phyloP scores from a whole-genome alignment of 208 protist genomes.

The Leishmania guyanensis region DNA sequence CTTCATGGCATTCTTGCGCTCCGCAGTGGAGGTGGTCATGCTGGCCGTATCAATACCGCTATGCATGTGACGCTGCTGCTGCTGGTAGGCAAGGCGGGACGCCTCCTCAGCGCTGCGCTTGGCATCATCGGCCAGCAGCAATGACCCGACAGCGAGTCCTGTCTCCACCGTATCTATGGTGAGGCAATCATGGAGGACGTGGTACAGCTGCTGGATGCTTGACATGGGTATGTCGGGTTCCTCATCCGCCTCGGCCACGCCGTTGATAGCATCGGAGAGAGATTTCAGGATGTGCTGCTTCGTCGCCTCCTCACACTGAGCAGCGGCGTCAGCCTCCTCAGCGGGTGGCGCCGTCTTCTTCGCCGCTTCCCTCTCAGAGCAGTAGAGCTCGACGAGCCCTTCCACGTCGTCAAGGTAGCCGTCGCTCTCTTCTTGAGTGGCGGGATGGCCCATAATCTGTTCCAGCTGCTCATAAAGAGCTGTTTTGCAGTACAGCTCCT shows the following conservation, averaged over 20 bases:
- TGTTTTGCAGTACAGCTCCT: slow-evolving; percentile 84
- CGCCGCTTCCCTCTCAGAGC: slow-evolving; percentile 17
- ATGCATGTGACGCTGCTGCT: slow-evolving; percentile 34
- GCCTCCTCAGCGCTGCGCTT: slow-evolving; percentile 54
- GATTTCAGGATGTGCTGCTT: slow-evolving; percentile 28
- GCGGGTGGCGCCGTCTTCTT: slow-evolving; percentile 11
- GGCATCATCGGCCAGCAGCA: slow-evolving; percentile 61
- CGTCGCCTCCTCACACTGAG: slow-evolving; percentile 16
- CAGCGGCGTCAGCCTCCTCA: slow-evolving; percentile 5
- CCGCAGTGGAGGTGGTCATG: slow-evolving; percentile 42
- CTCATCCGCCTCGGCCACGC: slow-evolving; percentile 26
- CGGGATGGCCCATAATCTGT: slow-evolving; percentile 69
- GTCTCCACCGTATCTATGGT: slow-evolving; percentile 35
- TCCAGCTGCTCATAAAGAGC: slow-evolving; percentile 76
- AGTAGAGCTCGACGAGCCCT: slow-evolving; percentile 66
- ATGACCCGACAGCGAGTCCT: slow-evolving; percentile 62
- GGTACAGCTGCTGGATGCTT: slow-evolving; percentile 64
- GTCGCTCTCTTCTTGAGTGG: slow-evolving; percentile 61
- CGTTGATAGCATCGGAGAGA: slow-evolving; percentile 31
- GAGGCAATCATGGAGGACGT: slow-evolving; percentile 54
- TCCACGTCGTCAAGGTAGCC: slow-evolving; percentile 86
- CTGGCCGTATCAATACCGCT: slow-evolving; percentile 33
- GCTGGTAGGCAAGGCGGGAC: slow-evolving; percentile 40
- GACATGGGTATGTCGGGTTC: slow-evolving; percentile 46
- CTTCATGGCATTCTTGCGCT: slow-evolving; percentile 73